Evolutionary conservation across 148 eudicot species (phyloP), one percentile per base, ranked within the genome.

Genomic region (Polygonum aviculare): DNA sequence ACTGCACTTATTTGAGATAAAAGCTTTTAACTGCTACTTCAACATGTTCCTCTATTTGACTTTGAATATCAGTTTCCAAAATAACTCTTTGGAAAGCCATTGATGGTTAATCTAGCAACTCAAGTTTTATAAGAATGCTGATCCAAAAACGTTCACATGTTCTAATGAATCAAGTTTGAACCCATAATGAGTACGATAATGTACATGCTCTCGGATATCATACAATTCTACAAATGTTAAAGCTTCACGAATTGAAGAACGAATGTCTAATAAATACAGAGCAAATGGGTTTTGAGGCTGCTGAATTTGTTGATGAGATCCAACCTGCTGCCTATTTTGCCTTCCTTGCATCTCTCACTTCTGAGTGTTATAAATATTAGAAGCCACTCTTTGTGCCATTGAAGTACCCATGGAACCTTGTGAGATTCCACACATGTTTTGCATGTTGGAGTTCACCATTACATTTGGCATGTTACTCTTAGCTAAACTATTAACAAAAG

Each of bases 301-400:
- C 69, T 62, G 69, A 10, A 9, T 62, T 76, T 82, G 89, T 72
- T 85, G 91, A 74, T 90, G 92, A 49, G 88, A 70, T 75, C 76
- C 88, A 79, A 77, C 84, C 65, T 86, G 89, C 78, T 86, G 95
- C 54, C 54, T 50, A 76, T 50, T 80, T 44, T 89, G 97, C 87
- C 96, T 87, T 73, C 87, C 97, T 75, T 83, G 89, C 81, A 90
- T 78, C 80, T 88, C 93, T 79, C 88, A 92, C 45, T 67, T 89
- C 79, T 93, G 96, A 41, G 86, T 78, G 84, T 85, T 90, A 83
- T 84, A 86, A 76, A 85, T 82, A 83, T 78, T 90, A 38, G 93
- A 79, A 76, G 91, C 74, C 75, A 85, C 83, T 78, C 93, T 96
- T 75, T 86, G 92, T 75, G 90, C 96, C 87, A 94, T 75, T 49